Percentiles rank a stretch among this genome's conserved stretches.
Evolutionary conservation across 2,329 filamentous ascomycete species (phyloP).

Genomic region (Aureobasidium zeae): DNA sequence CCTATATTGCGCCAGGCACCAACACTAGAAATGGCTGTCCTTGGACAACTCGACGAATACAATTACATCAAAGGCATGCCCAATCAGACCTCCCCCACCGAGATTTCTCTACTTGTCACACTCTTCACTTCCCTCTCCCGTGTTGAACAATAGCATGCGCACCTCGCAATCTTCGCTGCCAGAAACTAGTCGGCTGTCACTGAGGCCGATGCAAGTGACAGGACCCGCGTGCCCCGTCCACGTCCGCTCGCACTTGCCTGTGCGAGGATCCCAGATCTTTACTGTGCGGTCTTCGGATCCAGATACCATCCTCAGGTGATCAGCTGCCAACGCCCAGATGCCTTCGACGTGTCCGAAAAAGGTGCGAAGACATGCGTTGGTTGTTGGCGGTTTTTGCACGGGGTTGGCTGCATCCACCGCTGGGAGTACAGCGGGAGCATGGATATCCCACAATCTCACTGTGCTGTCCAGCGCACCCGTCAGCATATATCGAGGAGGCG

Average conservation of each 20-base stretch:
- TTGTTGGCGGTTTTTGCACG: slow-evolving; percentile 32
- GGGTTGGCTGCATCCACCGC: slow-evolving; percentile 7
- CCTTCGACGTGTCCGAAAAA: slow-evolving; percentile 97
- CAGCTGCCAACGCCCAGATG: slow-evolving; percentile 85
- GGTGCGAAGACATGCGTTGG: slow-evolving; percentile 73
- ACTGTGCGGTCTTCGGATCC: slow-evolving; percentile 91
- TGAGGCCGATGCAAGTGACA: slow-evolving; percentile 85
- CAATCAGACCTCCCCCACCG: not conserved
- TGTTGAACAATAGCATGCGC: slow-evolving; percentile 45
- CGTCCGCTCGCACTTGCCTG: slow-evolving; percentile 83
- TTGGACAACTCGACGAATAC: not conserved
- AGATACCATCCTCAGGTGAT: slow-evolving; percentile 78
- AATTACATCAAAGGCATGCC: not conserved
- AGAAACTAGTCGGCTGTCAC: slow-evolving; percentile 79
- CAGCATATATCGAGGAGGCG: slow-evolving; percentile 83
- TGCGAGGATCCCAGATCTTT: slow-evolving; percentile 89
- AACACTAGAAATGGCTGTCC: slow-evolving; percentile 5
- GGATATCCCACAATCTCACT: slow-evolving; percentile 83
- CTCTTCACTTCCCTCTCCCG: slow-evolving; percentile 4
- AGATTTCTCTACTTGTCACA: slow-evolving; percentile 1
- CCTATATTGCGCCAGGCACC: slow-evolving; percentile 12
- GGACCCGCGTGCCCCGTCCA: slow-evolving; percentile 85
- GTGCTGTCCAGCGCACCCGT: slow-evolving; percentile 87
- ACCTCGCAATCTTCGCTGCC: slow-evolving; percentile 92
- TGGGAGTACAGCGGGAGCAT: slow-evolving; percentile 18